A percentile compares a stretch with the other conserved stretches of the same genome.
Conservation (phyloP, 2,329 filamentous ascomycete species). For the Sporothrix inflata region DNA sequence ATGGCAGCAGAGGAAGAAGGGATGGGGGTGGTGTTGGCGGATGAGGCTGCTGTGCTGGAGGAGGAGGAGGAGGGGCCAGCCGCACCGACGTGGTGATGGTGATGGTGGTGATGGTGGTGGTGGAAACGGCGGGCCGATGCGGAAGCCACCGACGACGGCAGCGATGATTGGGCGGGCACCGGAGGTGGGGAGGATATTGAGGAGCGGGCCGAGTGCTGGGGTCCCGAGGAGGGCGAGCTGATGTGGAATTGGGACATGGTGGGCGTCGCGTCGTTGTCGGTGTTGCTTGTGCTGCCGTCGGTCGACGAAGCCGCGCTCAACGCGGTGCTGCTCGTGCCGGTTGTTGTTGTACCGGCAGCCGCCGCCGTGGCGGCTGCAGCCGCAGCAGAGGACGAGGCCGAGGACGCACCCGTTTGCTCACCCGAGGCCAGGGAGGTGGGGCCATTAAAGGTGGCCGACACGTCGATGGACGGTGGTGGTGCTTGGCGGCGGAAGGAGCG, state of each 20-base stretch:
- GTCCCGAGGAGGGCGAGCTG: slow-evolving; percentile 68
- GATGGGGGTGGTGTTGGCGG: background rate
- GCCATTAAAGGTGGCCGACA: slow-evolving; percentile 61
- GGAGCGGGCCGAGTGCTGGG: slow-evolving; percentile 21
- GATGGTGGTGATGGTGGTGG: slow-evolving; percentile 44
- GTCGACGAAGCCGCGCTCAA: background rate
- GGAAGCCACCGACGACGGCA: slow-evolving; percentile 7
- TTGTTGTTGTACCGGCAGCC: background rate
- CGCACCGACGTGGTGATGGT: slow-evolving; percentile 48
- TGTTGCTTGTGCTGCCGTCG: slow-evolving; percentile 23
- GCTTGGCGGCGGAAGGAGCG: slow-evolving; percentile 69
- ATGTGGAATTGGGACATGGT: slow-evolving; percentile 64
- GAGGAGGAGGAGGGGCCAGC: slow-evolving; percentile 33
- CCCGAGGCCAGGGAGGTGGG: slow-evolving; percentile 40
- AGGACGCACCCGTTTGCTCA: background rate
- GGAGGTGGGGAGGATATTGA: slow-evolving; percentile 26
- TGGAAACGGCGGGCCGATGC: slow-evolving; percentile 30
- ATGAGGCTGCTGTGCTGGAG: slow-evolving; percentile 14
- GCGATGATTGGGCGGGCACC: slow-evolving; percentile 1
- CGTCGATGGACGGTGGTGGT: slow-evolving; percentile 82
- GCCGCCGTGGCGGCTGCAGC: background rate
- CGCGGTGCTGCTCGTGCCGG: background rate
- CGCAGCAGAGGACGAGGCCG: background rate
- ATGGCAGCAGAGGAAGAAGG: slow-evolving; percentile 19
- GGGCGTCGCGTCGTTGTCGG: slow-evolving; percentile 59